Percentiles rank a stretch among this genome's conserved stretches.
phyloP scores from a whole-genome alignment of 768 basidiomycete genomes.

The Suillus lakei region DNA sequence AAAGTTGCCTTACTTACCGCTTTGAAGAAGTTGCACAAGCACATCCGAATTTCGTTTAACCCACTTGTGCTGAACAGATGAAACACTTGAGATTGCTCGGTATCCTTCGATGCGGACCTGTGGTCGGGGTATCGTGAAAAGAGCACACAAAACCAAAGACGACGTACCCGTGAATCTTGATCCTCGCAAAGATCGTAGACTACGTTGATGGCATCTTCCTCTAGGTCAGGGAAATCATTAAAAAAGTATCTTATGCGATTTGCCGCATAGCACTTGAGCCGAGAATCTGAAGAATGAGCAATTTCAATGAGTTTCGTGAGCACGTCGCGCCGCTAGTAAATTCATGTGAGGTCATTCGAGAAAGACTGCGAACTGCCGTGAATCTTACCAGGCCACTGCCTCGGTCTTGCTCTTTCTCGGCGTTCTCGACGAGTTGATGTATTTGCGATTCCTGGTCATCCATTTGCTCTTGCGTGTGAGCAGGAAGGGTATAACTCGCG shows the following conservation, averaged over 20 bases:
- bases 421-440: conserved; percentile 47
- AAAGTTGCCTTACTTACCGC: conserved; percentile 51
- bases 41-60: conserved; percentile 77
- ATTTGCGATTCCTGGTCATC: conserved; percentile 25
- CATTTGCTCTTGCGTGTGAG: background rate
- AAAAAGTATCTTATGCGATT: conserved; percentile 61
- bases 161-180: conserved; percentile 53
- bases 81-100: conserved; percentile 57
- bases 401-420: conserved; percentile 43
- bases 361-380: background rate
- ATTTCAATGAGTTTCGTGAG: conserved; percentile 59
- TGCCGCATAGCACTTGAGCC: conserved; percentile 61
- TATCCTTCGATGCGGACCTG: conserved; percentile 78
- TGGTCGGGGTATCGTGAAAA: conserved; percentile 3
- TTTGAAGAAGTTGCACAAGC: conserved; percentile 74
- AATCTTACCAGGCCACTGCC: conserved; percentile 44
- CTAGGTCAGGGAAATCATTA: conserved; percentile 70
- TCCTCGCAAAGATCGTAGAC: conserved; percentile 82
- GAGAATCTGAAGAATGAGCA: conserved; percentile 49
- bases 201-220: conserved; percentile 77
- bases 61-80: conserved; percentile 55
- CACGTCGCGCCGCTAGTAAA: conserved; percentile 53
- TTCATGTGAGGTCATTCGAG: conserved; percentile 13
- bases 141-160: conserved; percentile 3
- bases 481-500: conserved; percentile 1